Evolutionary conservation across 306 rosid genomes (phyloP), one percentile per base, ranked within the genome.

Genomic region (Luffa acutangula): DNA sequence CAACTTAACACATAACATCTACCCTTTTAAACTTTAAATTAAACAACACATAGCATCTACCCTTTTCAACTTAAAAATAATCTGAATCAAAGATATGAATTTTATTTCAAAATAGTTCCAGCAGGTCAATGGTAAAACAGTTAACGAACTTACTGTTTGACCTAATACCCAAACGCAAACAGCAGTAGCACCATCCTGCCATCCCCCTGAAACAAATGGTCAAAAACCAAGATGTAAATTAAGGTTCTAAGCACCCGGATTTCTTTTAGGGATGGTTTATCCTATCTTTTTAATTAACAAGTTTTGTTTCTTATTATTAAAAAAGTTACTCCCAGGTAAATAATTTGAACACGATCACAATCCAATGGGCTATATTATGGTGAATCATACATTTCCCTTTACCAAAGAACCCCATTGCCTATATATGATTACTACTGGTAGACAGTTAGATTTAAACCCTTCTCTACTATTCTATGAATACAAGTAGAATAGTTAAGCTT

Each of bases 111-210:
- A 21, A 43, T 45, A 2, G 56, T 5, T 25, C 33, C 36, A 46
- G 76, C 15, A 14, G 25, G 39, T 51, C 43, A 49, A 49, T 49
- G 41, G 31, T 73, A 49, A 51, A 74, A 51, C 31, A 74, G 78
- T 49, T 25, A 31, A 7, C 15, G 76, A 25, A 88, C 97, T 85
- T 86, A 91, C 98, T 72, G 87, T 90, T 81, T 91, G 90, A 53
- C 92, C 96, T 77, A 91, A 72, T 76, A 93, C 85, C 98, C 98
- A 93, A 72, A 90, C 88, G 80, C 97, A 91, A 34, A 90, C 97
- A 37, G 97, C 93, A 73, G 97, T 93, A 66, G 98, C 96, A 79
- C 98, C 98, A 76, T 93, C 98, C 85, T 85, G 98, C 97, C 97
- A 93, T 39, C 97, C 97, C 78, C 91, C 98, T 93, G 88, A 77